Base-by-base conservation (phyloP, 805 yeast genomes). In the Debaryomyces prosopidis region DNA sequence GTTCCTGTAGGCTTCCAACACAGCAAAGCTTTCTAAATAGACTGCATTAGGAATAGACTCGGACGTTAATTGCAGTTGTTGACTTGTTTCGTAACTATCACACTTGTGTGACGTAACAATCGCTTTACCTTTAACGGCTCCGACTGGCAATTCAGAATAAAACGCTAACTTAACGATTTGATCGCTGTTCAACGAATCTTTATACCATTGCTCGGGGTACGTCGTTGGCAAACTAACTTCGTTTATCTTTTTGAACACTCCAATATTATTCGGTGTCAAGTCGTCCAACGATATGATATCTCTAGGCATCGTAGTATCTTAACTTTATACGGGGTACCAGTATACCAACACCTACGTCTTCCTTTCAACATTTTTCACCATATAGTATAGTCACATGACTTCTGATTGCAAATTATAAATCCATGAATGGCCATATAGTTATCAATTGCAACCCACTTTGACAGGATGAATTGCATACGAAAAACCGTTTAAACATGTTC, bases 101-200 rank as follows among this genome's bases (percentile, higher is more conserved):
- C 71, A 54, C n/a, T 68, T 71, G 38, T 73, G 69, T 11, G 68
- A 54, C 16, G 79, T 70, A 45, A 75, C 73, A 43, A 76, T 66
- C 7, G 73, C 64, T 52, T 71, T 74, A 44, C 86, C 84, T 48
- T 83, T 82, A 40, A 89, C 68, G 3, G 82, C 85, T 12, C 94
- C 96, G 3, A 89, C 92, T 6, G 96, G 89, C 5, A 87, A 78
- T 57, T 86, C 96, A 40, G 85, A 78, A 63, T 75, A 85, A 65
- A 73, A 87, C 0, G 85, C 87, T 44, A 82, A 66, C 57, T 83
- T 76, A 28, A 76, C 75, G 28, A 85, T 66, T 23, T 81, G 83
- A 18, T 73, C 81, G 1, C 71, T 57, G 2, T 72, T 67, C 19
- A 75, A 61, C 11, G 80, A 67, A 17, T 75, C 75, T 26, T 70